These are phyloP conservation scores for Colletotrichum sansevieriae DNA, from an alignment of 2,329 filamentous ascomycete species.

Conservation along the genomic window DNA sequence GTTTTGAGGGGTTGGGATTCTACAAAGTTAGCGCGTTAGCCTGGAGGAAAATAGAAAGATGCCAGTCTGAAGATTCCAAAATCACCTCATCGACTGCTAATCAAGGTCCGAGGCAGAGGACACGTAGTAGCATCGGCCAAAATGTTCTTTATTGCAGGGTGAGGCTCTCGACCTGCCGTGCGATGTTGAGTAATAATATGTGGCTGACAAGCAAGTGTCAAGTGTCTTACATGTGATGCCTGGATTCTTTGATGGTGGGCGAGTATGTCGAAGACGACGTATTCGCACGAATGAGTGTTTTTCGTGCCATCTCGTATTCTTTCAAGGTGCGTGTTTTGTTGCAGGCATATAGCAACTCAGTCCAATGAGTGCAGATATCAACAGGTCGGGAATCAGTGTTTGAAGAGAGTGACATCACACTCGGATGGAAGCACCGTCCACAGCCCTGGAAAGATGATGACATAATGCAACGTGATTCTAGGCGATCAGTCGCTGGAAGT, in stretches of 20 bases:
- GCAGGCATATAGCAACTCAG: not conserved
- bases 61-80: not conserved
- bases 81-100: conserved; percentile 2
- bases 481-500: conserved; percentile 2
- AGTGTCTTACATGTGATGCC: conserved; percentile 32
- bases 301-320: conserved; percentile 5
- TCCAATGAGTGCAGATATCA: too few relatives aligned
- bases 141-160: not conserved
- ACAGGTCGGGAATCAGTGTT: conserved; percentile 1
- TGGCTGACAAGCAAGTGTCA: conserved; percentile 7
- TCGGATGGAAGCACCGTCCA: conserved; percentile 6
- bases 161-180: conserved; percentile 9
- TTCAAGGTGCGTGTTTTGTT: not conserved
- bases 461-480: conserved; percentile 13
- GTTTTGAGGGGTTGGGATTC: not conserved
- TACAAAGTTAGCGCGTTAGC: too few relatives aligned
- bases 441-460: conserved; percentile 18
- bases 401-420: conserved; percentile 16
- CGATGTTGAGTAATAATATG: conserved; percentile 1
- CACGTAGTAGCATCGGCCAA: not conserved
- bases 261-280: not conserved
- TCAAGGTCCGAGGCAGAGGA: not conserved
- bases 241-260: not conserved
- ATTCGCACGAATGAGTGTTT: not conserved
- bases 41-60: not conserved